Evolutionary conservation across 768 basidiomycete genomes (phyloP), one percentile per base, ranked within the genome.

Genomic region (Hypsizygus marmoreus): DNA sequence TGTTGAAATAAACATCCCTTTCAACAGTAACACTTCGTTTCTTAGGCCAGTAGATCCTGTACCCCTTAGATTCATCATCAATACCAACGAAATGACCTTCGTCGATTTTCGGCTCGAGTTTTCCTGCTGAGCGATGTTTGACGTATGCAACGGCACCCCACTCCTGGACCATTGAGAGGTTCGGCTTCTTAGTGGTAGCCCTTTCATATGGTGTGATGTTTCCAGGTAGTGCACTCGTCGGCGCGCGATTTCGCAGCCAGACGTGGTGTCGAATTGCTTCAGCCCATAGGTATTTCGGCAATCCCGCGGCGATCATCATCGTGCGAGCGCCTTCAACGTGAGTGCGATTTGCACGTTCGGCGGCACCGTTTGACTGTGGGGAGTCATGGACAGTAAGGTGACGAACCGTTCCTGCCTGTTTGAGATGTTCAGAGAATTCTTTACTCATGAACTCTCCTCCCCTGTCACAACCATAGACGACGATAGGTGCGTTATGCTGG

Each of bases 21-120:
- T 37, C 36, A 3, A 37, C 20, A 5, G 50, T 55, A 7, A 67
- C 47, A 11, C 9, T 34, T 1, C 50, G 31, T 33, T 60, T 55
- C 2, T 29, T 39, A 6, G 58, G 59, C 59, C 60, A 66, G 38
- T 62, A 65, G 28, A 67, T 57, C 9, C 55, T 45, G 42, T 48
- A 43, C 10, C 59, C 62, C 39, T 63, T 60, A 20, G 50, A 45
- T 33, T 61, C 59, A 4, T 51, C 40, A 43, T 63, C 60, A 48
- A 5, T n/a, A 5, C 32, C 32, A 5, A 33, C 12, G 8, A 37
- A 37, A 22, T 6, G 20, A 14, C 19, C 36, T 22, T n/a, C n/a
- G n/a, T n/a, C n/a, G n/a, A n/a, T n/a, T n/a, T n/a, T n/a, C n/a
- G n/a, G n/a, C n/a, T n/a, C n/a, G n/a, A n/a, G n/a, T n/a, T n/a